A percentile compares a stretch with the other conserved stretches of the same genome.
Evolutionary conservation across 179 eudicot genomes (phyloP).

Genomic region (Silene coronaria): DNA sequence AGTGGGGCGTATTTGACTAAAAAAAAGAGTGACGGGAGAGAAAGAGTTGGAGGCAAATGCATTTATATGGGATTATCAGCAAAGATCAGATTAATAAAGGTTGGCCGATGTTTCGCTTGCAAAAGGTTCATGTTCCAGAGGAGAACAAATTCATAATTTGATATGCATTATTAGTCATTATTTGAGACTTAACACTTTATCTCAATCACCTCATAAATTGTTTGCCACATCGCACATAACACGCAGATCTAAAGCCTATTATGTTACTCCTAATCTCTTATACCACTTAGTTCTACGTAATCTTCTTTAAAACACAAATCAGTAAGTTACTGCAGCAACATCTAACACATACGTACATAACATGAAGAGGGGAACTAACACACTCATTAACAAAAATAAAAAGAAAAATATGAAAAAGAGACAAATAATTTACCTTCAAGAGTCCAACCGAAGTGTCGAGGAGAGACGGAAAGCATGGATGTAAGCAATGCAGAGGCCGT

Average conservation of each 20-base stretch:
- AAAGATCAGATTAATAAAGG: neutral
- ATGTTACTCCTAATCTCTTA: neutral
- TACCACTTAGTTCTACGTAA: neutral
- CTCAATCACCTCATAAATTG: neutral
- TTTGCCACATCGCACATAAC: neutral
- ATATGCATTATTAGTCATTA: no score
- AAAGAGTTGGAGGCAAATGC: neutral
- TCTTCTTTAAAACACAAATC: neutral
- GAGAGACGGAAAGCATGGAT: slow-evolving; percentile 64
- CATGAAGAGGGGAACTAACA: neutral
- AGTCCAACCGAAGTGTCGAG: slow-evolving; percentile 58
- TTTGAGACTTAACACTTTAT: neutral
- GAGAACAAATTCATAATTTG: neutral
- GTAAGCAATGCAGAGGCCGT: slow-evolving; percentile 81
- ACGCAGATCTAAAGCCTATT: neutral
- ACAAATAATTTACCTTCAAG: slow-evolving; percentile 48
- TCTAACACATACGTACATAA: neutral
- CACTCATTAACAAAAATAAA: slow-evolving; percentile 5
- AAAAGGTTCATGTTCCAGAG: neutral
- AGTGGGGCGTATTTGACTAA: neutral
- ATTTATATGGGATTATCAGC: neutral
- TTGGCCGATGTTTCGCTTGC: neutral
- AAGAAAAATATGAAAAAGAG: neutral
- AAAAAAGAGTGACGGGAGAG: neutral
- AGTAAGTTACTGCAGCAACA: neutral